phyloP scores from a whole-genome alignment of 345 rosid species.

The Kernera saxatilis region DNA sequence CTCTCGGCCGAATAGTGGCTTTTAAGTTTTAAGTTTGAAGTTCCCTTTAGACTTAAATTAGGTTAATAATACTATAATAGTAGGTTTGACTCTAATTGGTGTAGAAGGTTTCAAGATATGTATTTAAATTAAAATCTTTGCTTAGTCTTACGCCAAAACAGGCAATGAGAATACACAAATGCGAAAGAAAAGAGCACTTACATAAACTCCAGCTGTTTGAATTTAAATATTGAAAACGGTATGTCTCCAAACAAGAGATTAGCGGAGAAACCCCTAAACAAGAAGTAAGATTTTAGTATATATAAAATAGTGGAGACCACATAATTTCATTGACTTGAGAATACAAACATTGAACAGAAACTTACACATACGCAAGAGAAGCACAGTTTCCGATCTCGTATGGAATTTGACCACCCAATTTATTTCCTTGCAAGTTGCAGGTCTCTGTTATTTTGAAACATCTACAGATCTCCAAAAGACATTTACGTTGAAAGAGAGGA shows the following conservation, averaged over 20 bases:
- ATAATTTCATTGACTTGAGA: background rate
- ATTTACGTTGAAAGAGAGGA: background rate
- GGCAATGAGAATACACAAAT: background rate
- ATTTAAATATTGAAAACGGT: conserved; percentile 80
- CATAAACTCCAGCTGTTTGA: conserved; percentile 72
- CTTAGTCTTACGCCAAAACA: too few relatives aligned
- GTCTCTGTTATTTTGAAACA: conserved; percentile 44
- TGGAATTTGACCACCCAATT: conserved; percentile 77
- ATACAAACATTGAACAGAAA: background rate
- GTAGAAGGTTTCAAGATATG: too few relatives aligned
- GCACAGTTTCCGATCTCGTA: conserved; percentile 91
- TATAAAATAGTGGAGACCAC: background rate
- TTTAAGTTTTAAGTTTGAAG: too few relatives aligned
- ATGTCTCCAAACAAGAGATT: conserved; percentile 74
- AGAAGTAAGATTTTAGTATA: background rate
- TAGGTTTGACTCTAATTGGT: too few relatives aligned
- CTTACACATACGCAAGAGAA: conserved; percentile 57
- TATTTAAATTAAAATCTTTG: too few relatives aligned
- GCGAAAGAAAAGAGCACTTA: background rate
- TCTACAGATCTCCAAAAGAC: too few relatives aligned
- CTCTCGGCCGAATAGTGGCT: too few relatives aligned
- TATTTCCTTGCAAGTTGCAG: conserved; percentile 74
- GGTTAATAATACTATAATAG: too few relatives aligned
- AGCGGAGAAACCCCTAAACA: conserved; percentile 70
- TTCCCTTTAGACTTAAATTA: too few relatives aligned